These are phyloP conservation scores for Myxozyma mucilagina DNA, from an alignment of 805 yeast species.

Conservation along the genomic window DNA sequence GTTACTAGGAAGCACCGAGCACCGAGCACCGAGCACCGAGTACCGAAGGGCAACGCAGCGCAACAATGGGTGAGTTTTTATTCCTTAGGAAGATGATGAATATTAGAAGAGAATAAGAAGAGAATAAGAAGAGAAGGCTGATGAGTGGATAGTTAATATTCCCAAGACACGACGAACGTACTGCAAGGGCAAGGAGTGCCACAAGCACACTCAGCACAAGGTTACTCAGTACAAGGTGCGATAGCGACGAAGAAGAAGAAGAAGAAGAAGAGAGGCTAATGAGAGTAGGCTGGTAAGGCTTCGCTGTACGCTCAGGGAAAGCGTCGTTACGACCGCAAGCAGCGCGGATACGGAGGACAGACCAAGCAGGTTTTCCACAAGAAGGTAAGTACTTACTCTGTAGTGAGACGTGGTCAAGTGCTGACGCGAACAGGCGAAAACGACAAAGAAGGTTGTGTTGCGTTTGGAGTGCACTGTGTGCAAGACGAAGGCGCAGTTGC, in stretches of 20 bases:
- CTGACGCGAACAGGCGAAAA: too few species aligned
- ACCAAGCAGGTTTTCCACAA: constrained; percentile 99
- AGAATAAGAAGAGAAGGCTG: neutral
- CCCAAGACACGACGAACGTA: constrained; percentile 99
- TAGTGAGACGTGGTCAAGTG: too few species aligned
- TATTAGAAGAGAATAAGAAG: too few species aligned
- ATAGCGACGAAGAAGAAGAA: neutral
- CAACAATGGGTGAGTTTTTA: too few species aligned
- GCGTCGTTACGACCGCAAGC: constrained; percentile 99
- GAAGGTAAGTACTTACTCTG: constrained; percentile 60
- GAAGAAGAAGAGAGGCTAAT: neutral
- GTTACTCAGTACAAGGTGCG: constrained; percentile 93
- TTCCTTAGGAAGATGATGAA: too few species aligned
- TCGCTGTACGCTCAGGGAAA: constrained; percentile 99
- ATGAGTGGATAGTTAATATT: constrained; percentile 75
- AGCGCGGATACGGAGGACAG: constrained; percentile 99
- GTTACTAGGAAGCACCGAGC: too few species aligned
- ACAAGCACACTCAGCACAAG: constrained; percentile 99
- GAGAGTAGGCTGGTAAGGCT: constrained; percentile 87
- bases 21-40: too few species aligned
- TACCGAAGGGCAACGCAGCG: too few species aligned
- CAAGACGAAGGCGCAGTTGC: constrained; percentile 97
- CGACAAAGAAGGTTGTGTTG: constrained; percentile 99
- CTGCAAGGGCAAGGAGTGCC: constrained; percentile 99
- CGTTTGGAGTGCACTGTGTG: constrained; percentile 98